A percentile compares a stretch with the other conserved stretches of the same genome.
phyloP scores from a whole-genome alignment of 2,329 filamentous ascomycete genomes.

The Fonsecaea erecta region DNA sequence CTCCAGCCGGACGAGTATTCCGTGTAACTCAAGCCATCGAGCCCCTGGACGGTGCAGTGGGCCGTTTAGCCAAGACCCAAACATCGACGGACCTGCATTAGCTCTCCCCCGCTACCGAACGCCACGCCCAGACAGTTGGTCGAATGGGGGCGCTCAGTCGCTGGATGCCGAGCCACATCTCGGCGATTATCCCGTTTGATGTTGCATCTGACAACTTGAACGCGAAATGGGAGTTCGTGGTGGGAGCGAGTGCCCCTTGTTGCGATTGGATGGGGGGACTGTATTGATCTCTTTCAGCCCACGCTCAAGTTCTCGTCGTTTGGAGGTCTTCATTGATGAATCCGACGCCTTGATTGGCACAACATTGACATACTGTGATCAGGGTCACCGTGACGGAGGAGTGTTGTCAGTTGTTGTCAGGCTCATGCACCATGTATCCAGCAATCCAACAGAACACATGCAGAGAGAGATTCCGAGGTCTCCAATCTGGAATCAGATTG shows the following conservation, averaged over 20 bases:
- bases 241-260: background rate
- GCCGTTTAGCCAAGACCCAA: slow-evolving; percentile 7
- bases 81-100: slow-evolving; percentile 31
- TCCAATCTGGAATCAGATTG: background rate
- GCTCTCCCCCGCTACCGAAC: slow-evolving; percentile 24
- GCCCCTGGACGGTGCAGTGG: slow-evolving; percentile 12
- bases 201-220: background rate
- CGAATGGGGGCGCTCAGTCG: slow-evolving; percentile 12
- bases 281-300: background rate
- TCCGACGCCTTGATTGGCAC: background rate
- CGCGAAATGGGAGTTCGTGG: background rate
- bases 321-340: background rate
- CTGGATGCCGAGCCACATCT: slow-evolving; percentile 10
- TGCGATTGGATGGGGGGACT: background rate
- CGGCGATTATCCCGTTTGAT: slow-evolving; percentile 9
- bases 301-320: background rate
- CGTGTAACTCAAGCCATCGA: background rate
- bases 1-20: background rate
- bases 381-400: background rate
- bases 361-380: background rate
- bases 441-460: background rate
- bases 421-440: background rate
- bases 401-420: background rate
- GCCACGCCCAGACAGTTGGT: slow-evolving; percentile 10
- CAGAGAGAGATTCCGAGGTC: background rate